phyloP scores from a whole-genome alignment of 441 rosid genomes.

The Lepidium campestre region DNA sequence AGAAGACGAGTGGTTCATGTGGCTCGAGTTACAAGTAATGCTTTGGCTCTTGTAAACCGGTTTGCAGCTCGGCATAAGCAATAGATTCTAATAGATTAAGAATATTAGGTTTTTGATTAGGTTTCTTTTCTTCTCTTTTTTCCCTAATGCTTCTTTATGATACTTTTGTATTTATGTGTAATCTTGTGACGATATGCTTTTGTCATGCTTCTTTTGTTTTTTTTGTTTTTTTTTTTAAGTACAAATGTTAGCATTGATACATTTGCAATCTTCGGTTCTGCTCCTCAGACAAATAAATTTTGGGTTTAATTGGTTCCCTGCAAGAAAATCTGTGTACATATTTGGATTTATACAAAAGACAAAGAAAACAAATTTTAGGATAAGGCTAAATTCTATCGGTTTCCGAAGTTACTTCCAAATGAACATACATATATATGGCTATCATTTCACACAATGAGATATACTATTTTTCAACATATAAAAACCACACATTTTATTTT shows the following conservation, averaged over 20 bases:
- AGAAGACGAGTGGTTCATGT: conserved; percentile 46
- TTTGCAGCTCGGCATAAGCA: conserved; percentile 39
- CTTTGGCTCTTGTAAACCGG: conserved; percentile 69
- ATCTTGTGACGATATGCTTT: not conserved
- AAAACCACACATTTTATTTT: not conserved
- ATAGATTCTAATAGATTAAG: not conserved
- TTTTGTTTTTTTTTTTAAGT: too few species aligned
- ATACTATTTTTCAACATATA: not conserved
- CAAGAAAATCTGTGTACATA: not conserved
- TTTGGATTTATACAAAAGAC: not conserved
- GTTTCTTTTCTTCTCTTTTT: not conserved
- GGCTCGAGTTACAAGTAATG: conserved; percentile 82
- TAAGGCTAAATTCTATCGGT: not conserved
- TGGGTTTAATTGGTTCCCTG: too few species aligned
- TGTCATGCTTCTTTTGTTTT: too few species aligned
- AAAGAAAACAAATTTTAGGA: not conserved
- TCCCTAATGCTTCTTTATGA: not conserved
- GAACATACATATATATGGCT: not conserved
- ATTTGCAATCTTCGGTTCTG: too few species aligned
- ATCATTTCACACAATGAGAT: not conserved
- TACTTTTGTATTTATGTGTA: conserved; percentile 1
- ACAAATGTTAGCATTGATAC: too few species aligned
- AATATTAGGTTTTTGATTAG: not conserved
- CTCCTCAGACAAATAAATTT: too few species aligned
- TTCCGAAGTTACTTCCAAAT: not conserved